A percentile compares a stretch with the other conserved stretches of the same genome.
Evolutionary conservation across 2,329 filamentous ascomycete species (phyloP).

Genomic region (Cladophialophora yegresii): DNA sequence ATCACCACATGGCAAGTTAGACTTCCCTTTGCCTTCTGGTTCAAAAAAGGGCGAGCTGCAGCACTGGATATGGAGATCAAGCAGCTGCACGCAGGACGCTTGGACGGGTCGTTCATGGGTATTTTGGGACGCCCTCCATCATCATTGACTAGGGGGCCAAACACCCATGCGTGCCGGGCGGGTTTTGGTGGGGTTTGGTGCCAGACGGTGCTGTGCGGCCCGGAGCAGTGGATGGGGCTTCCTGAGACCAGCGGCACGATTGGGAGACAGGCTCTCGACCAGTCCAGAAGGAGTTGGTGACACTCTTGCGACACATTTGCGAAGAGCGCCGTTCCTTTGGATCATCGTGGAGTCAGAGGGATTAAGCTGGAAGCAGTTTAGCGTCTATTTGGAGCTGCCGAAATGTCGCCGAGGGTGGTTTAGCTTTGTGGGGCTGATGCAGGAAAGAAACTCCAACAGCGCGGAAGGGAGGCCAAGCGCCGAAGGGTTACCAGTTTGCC

Average conservation of each 20-base stretch:
- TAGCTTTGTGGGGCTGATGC: neutral
- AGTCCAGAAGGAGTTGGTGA: neutral
- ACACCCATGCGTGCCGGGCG: neutral
- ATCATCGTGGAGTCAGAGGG: slow-evolving; percentile 2
- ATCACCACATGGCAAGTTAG: neutral
- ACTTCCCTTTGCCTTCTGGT: neutral
- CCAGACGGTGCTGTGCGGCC: neutral
- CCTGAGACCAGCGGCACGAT: neutral
- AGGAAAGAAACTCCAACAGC: neutral
- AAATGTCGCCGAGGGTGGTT: neutral
- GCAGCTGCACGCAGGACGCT: neutral
- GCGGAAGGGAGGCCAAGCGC: neutral
- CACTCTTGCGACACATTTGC: neutral
- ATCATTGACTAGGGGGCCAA: neutral
- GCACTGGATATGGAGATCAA: neutral
- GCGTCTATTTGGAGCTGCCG: slow-evolving; percentile 1
- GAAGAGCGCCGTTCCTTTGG: slow-evolving; percentile 5
- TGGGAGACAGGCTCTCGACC: neutral
- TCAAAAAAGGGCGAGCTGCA: slow-evolving; percentile 7
- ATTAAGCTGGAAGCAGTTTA: neutral
- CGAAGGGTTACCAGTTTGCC: neutral
- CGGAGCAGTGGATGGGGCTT: neutral
- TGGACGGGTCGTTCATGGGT: slow-evolving; percentile 1
- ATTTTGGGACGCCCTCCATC: neutral
- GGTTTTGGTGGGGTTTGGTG: neutral